These are phyloP conservation scores for Aspergillus sclerotioniger DNA, from an alignment of 495 filamentous ascomycete genomes.

Conservation along the genomic window DNA sequence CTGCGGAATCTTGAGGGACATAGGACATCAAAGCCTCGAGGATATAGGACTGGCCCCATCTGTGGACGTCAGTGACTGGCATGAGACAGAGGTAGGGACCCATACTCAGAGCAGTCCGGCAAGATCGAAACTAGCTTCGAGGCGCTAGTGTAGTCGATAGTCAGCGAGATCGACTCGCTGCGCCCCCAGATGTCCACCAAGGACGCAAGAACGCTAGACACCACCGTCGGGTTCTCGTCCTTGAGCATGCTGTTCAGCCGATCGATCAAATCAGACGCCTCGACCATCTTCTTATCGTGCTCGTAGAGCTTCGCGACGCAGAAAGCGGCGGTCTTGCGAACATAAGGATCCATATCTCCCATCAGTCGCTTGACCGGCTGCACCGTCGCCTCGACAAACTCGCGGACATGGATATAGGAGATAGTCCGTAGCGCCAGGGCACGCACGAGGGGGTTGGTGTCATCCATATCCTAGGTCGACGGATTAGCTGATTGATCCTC, in stretches of 20 bases:
- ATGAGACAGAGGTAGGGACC: conserved; percentile 9
- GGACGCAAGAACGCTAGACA: conserved; percentile 86
- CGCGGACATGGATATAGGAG: conserved; percentile 94
- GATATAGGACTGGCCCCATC: conserved; percentile 99
- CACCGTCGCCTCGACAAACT: conserved; percentile 91
- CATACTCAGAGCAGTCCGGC: conserved; percentile 94
- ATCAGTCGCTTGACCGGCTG: conserved; percentile 80
- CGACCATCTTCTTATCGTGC: conserved; percentile 87
- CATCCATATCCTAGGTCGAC: conserved; percentile 78
- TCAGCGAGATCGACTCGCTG: conserved; percentile 95
- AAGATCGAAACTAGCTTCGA: conserved; percentile 97
- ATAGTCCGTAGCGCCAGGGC: conserved; percentile 92
- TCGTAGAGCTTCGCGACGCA: conserved; percentile 98
- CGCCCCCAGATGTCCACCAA: conserved; percentile 99
- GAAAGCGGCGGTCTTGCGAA: conserved; percentile 95
- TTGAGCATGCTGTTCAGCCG: conserved; percentile 83
- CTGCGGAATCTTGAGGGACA: conserved; percentile 84
- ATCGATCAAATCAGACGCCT: conserved; percentile 88
- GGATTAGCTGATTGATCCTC: conserved; percentile 9
- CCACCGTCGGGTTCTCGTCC: conserved; percentile 96
- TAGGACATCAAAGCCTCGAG: conserved; percentile 98
- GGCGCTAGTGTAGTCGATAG: conserved; percentile 94
- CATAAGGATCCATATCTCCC: conserved; percentile 88
- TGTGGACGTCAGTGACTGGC: conserved; percentile 39
- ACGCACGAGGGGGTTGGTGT: conserved; percentile 87